Evolutionary conservation across 345 rosid genomes (phyloP), one percentile per base, ranked within the genome.

Genomic region (Acer yangbiense): DNA sequence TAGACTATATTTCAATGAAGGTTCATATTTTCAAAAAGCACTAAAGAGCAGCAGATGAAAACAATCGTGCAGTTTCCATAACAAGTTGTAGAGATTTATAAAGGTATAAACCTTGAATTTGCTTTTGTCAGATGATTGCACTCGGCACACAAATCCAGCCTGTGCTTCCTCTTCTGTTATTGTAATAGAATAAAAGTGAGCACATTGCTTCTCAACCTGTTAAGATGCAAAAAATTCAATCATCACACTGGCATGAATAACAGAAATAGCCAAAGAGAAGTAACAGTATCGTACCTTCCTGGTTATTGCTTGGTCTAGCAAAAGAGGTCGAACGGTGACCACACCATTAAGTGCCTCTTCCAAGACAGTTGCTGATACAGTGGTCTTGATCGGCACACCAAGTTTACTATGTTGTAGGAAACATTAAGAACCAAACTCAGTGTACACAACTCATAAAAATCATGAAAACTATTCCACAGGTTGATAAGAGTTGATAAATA

Each of bases 161-260:
- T 76, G 86, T 76, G 92, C 98, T 84, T 93, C 98, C 85, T 97
- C 98, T 85, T 94, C 94, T 76, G 95, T 88, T 83, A 97, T 83
- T 66, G 81, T 83, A 84, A 97, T 89, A 81, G 97, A 92, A 85
- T 91, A 97, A 85, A 94, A 97, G 86, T 94, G 98, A 82, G 98
- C 99, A 85, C 98, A 85, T 86, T 97, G 99, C 88, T 89, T 97
- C 76, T 97, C 99, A 83, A 97, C 98, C 99, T 97, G 91, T 85
- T 82, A 81, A 83, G 69, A 74, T 65, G 76, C 75, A 76, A 74
- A 70, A 77, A 29, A 54, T 54, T 72, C 77, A 74, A 83, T 78
- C 75, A 78, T 78, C 64, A 73, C 44, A 69, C 67, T 23, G 68
- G 67, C 39, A 23, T 43, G 18, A 41, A 73, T 82, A 43, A 65